Percentiles rank a stretch among this genome's conserved stretches.
Conservation (phyloP, 805 yeast species). For the Candida xiaguanensis region DNA sequence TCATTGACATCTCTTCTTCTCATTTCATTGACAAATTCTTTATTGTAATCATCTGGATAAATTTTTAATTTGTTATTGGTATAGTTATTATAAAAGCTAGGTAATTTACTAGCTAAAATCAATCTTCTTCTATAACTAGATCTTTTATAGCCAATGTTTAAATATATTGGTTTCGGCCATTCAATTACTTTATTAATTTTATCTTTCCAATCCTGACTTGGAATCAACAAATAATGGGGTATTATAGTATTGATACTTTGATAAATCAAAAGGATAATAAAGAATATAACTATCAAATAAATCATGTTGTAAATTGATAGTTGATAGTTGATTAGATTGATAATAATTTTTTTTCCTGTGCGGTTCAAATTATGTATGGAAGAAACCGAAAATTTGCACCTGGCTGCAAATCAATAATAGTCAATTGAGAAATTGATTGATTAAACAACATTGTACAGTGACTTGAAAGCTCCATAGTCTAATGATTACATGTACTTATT, state of each 20-base stretch:
- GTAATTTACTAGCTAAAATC: conserved; percentile 30
- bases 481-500: too few relatives aligned
- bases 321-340: background rate
- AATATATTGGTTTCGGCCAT: conserved; percentile 32
- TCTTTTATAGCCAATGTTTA: conserved; percentile 32
- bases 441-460: too few relatives aligned
- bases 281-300: conserved; percentile 7
- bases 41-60: conserved; percentile 23
- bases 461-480: too few relatives aligned
- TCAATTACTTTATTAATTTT: conserved; percentile 29
- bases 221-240: conserved; percentile 30
- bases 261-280: conserved; percentile 12
- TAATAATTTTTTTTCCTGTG: background rate
- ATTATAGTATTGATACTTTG: conserved; percentile 21
- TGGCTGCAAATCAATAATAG: too few relatives aligned
- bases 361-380: background rate
- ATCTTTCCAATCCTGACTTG: conserved; percentile 36
- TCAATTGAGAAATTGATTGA: too few relatives aligned
- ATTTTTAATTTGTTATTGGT: conserved; percentile 34
- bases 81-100: conserved; percentile 37
- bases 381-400: too few relatives aligned
- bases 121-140: conserved; percentile 39
- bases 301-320: conserved; percentile 1
- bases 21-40: conserved; percentile 25
- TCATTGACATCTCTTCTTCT: conserved; percentile 32